These are phyloP conservation scores for Tricholoma saponaceum DNA, from an alignment of 768 basidiomycete genomes.

Conservation along the genomic window DNA sequence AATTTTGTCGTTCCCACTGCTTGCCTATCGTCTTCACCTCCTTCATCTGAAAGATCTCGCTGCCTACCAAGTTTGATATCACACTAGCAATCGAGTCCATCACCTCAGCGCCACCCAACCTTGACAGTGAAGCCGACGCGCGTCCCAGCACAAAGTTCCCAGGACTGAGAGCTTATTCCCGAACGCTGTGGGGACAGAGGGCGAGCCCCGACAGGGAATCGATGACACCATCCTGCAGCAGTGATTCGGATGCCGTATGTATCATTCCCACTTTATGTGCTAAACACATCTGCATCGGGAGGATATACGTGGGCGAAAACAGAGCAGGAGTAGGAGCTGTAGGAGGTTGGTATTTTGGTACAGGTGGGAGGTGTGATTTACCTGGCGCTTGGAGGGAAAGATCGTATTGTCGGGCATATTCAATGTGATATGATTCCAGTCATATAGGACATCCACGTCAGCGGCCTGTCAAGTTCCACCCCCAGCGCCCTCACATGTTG, in stretches of 20 bases:
- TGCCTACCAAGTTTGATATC: conserved; percentile 87
- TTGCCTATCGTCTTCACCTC: conserved; percentile 44
- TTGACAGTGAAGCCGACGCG: conserved; percentile 73
- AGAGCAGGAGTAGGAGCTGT: conserved; percentile 16
- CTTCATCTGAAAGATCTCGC: conserved; percentile 85
- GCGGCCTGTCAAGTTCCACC: conserved; percentile 65
- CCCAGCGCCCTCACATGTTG: conserved; percentile 44
- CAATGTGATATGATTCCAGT: conserved; percentile 85
- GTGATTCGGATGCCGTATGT: conserved; percentile 89
- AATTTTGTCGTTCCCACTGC: too few species aligned
- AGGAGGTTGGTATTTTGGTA: conserved; percentile 21
- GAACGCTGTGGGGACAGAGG: conserved; percentile 79
- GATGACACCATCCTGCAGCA: conserved; percentile 96
- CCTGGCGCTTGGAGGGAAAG: conserved; percentile 31
- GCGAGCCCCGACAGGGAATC: conserved; percentile 75
- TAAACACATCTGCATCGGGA: conserved; percentile 84
- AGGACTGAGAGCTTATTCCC: conserved; percentile 87
- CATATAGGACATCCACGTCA: conserved; percentile 80
- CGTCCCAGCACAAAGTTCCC: conserved; percentile 88
- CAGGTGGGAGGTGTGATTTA: conserved; percentile 21
- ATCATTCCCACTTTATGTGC: conserved; percentile 97
- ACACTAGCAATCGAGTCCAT: conserved; percentile 87
- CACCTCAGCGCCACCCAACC: conserved; percentile 79
- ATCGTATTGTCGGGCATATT: conserved; percentile 63
- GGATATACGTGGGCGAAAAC: conserved; percentile 30